Evolutionary conservation across 306 rosid species (phyloP), one percentile per base, ranked within the genome.

Genomic region (Quercus berberidifolia): DNA sequence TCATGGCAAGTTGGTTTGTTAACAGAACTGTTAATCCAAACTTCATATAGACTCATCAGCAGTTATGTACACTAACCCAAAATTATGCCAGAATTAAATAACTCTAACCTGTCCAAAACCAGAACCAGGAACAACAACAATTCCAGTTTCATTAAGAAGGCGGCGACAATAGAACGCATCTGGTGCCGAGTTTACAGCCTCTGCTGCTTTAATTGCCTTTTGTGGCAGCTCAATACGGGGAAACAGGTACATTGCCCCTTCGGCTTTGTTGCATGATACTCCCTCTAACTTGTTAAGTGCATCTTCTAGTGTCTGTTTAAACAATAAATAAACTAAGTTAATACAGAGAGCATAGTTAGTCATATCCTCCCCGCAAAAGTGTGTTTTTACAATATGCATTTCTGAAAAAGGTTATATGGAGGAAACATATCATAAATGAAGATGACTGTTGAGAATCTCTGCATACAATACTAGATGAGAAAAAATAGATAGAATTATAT

Each of bases 231-330:
- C 60, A 77, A 94, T 87, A 14, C 79, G 84, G 46, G 98, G 97
- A 60, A 92, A 94, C 71, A 94, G 87, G 74, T 94, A 92, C 97
- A 92, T 92, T 26, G 97, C 98, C 19, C 98, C 98, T 86, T 94
- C 96, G 0, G 98, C 91, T 91, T 86, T 89, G 87, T 92, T 94
- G 86, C 97, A 94, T 51, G 92, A 85, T 67, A 94, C 90, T 60
- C 97, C 97, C 81, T 92, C 98, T 72, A 94, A 79, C 14, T 81
- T 91, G 88, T 91, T 92, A 5, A 92, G 73, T 17, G 93, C 97
- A 21, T 87, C 91, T 81, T 94, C 97, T 30, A 94, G 81, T 13
- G 90, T 71, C 98, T 94, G 86, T 23, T 26, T 73, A 38, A 12
- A 58, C 10, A 72, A 20, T 57, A 56, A 70, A 43, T 10, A 78